These are phyloP conservation scores for Thinopyrum elongatum DNA, from an alignment of 176 grass and related monocot genomes.

Conservation along the genomic window DNA sequence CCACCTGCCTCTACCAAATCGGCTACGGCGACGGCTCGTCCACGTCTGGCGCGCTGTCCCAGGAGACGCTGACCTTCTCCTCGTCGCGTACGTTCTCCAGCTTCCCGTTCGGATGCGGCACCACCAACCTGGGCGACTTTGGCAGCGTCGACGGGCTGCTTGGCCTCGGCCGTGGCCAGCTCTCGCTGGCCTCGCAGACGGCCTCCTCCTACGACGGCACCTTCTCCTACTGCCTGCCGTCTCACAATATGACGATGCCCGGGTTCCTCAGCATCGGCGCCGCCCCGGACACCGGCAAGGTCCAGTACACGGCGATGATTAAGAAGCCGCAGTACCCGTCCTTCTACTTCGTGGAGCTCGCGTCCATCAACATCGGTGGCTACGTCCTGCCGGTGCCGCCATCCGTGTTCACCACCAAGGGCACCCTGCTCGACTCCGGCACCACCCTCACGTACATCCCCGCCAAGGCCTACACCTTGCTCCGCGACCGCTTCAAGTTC, in stretches of 20 bases:
- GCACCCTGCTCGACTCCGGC: conserved; percentile 72
- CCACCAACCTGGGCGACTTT: conserved; percentile 26
- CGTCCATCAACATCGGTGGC: conserved; percentile 57
- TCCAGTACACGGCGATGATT: conserved; percentile 54
- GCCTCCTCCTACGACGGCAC: conserved; percentile 26
- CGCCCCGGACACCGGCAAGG: not conserved
- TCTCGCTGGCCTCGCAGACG: conserved; percentile 57
- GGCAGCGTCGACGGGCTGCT: conserved; percentile 51
- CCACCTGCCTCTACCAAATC: conserved; percentile 45
- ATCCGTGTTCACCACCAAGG: conserved; percentile 27
- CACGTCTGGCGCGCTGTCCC: conserved; percentile 42
- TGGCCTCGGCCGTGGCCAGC: conserved; percentile 47
- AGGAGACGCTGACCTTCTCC: conserved; percentile 43
- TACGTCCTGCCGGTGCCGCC: conserved; percentile 36
- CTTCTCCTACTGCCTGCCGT: conserved; percentile 84
- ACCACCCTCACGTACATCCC: conserved; percentile 66
- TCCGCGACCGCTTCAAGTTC: conserved; percentile 42
- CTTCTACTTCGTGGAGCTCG: conserved; percentile 64
- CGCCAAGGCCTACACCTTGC: conserved; percentile 35
- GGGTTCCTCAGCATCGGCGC: conserved; percentile 67
- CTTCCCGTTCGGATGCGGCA: conserved; percentile 74
- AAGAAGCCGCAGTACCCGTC: not conserved
- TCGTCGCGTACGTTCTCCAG: not conserved
- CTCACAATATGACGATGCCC: not conserved
- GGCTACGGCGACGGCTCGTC: conserved; percentile 49